phyloP scores from a whole-genome alignment of 1,284 basidiomycete species.

The Boletellus sp. region DNA sequence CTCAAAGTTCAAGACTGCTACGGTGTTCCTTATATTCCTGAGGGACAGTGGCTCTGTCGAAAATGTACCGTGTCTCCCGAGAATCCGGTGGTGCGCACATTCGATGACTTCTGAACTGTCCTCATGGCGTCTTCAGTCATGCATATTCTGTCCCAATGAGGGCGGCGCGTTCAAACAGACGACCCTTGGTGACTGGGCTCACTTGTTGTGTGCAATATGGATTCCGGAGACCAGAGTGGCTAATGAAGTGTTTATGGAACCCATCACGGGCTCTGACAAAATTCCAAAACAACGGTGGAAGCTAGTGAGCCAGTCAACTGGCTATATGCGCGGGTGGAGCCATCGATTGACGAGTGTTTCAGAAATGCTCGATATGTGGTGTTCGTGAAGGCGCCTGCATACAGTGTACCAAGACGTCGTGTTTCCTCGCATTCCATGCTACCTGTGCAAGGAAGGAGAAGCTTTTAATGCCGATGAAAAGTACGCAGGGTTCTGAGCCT shows the following conservation, averaged over 20 bases:
- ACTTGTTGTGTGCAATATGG: conserved; percentile 97
- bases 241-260: conserved; percentile 98
- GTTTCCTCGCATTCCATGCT: conserved; percentile 92
- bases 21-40: conserved; percentile 98
- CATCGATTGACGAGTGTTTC: conserved; percentile 10
- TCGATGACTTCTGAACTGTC: background rate
- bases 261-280: conserved; percentile 85
- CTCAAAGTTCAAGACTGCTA: conserved; percentile 77
- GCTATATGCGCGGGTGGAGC: background rate
- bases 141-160: conserved; percentile 92
- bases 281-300: conserved; percentile 94
- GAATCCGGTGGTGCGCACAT: conserved; percentile 77
- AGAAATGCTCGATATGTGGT: conserved; percentile 88
- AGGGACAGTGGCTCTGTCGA: conserved; percentile 98
- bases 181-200: conserved; percentile 89
- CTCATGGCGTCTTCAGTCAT: conserved; percentile 53
- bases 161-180: conserved; percentile 99
- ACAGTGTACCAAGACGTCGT: conserved; percentile 89
- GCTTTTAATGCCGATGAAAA: conserved; percentile 84
- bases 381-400: conserved; percentile 88
- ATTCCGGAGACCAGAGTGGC: conserved; percentile 93
- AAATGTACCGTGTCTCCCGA: conserved; percentile 99
- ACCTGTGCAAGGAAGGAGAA: conserved; percentile 91
- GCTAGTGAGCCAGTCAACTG: conserved; percentile 55
- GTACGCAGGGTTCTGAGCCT: conserved; percentile 67